Conservation (phyloP, 208 protist genomes). For the Angomonas desouzai region DNA sequence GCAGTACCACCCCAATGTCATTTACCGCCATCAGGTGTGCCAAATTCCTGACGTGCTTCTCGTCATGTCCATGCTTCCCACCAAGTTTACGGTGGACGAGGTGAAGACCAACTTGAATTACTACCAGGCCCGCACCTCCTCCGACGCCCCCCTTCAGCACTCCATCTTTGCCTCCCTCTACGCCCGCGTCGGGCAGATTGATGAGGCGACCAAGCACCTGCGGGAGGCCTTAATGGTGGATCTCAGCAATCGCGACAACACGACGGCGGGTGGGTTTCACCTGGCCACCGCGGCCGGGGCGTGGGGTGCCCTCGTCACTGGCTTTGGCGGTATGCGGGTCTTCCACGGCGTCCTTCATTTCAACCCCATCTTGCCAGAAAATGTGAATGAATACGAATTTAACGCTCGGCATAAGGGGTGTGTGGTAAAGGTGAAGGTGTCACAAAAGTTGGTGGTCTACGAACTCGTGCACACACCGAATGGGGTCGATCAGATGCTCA, state of each 20-base stretch:
- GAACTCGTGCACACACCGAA: slow-evolving; percentile 39
- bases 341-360: slow-evolving; percentile 76
- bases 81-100: slow-evolving; percentile 77
- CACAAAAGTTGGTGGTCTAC: slow-evolving; percentile 71
- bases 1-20: slow-evolving; percentile 78
- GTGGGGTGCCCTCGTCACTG: slow-evolving; percentile 73
- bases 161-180: slow-evolving; percentile 77
- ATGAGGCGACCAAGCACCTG: slow-evolving; percentile 66
- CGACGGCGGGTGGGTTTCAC: slow-evolving; percentile 76
- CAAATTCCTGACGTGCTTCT: slow-evolving; percentile 82
- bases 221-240: slow-evolving; percentile 57
- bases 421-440: slow-evolving; percentile 65
- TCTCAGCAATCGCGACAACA: slow-evolving; percentile 68
- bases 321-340: slow-evolving; percentile 82
- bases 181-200: slow-evolving; percentile 44
- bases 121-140: slow-evolving; percentile 82
- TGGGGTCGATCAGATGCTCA: slow-evolving; percentile 43
- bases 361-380: slow-evolving; percentile 69
- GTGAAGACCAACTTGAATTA: slow-evolving; percentile 75
- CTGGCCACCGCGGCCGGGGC: slow-evolving; percentile 65
- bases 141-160: slow-evolving; percentile 68
- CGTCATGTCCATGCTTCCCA: slow-evolving; percentile 68
- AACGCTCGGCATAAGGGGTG: slow-evolving; percentile 66
- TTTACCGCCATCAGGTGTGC: slow-evolving; percentile 85
- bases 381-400: slow-evolving; percentile 77